Evolutionary conservation across 2,329 filamentous ascomycete genomes (phyloP), one percentile per base, ranked within the genome.

Genomic region (Trichoderma sp.): DNA sequence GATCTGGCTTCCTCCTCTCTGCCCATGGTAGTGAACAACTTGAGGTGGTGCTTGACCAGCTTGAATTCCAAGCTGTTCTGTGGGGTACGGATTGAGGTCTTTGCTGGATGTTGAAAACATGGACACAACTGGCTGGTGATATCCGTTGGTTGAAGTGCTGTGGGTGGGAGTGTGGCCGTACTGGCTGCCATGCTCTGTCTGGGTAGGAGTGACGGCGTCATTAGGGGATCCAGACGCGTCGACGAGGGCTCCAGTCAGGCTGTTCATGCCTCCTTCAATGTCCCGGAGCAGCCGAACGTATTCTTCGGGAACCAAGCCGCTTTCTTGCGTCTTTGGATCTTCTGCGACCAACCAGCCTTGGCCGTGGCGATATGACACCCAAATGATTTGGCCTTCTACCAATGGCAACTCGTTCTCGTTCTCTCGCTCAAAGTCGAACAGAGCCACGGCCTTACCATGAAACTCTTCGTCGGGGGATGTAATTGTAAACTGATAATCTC

Each of bases 321-420:
- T 97, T 80, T 99, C 95, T 72, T 89, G 93, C 1, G 93, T 97
- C 78, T 93, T 94, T 13, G 94, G 94, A 75, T 99, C 95, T 80
- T 97, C 92, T 4, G 95, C 95, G 27, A 99, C 95, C 61, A 99
- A 85, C 95, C 95, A 99, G 66, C 95, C 95, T 80, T 98, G 93
- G 17, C 94, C 94, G 76, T 98, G 94, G 52, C 95, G 87, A 78
- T 98, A 99, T 17, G 93, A 97, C 27, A 99, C 94, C 83, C 95
- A 91, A 67, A 99, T 97, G 67, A 97, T 92, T 76, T 99, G 95
- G 6, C 95, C 95, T 80, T 99, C 95, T 0, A 92, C 89, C 56
- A 99, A 82, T 4, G 93, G 93, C 67, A 99, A 82, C 79, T 99
- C 95, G 76, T 98, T 99, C 77, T 97, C 93, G 77, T 98, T 97